Evolutionary conservation across 2,329 filamentous ascomycete genomes (phyloP), one percentile per base, ranked within the genome.

Genomic region (Fusarium sarcochroum): DNA sequence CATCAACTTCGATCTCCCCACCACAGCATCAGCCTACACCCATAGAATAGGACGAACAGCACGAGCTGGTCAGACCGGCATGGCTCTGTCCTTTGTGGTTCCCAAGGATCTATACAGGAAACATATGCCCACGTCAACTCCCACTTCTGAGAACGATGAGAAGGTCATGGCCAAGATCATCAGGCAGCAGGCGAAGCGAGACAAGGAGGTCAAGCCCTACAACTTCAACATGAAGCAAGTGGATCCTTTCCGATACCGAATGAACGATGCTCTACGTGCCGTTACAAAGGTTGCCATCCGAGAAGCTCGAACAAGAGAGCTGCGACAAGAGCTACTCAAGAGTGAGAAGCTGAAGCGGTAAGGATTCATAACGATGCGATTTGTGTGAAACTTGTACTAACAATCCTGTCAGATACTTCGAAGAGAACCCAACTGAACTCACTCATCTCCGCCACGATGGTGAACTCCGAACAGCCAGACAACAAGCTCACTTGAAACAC

Each of bases 11-110:
- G 96, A 99, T 79, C 90, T 99, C 17, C 96, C 96, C 1, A 89
- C 90, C 17, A 91, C 90, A 10, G 91, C 93, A 37, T 97, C 93
- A 77, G 97, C 93, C 10, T 99, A 99, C 80, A 97, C 93, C n/a
- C 96, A 99, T 80, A 91, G 96, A 54, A 97, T 99, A 74, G 96
- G 96, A 32, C 90, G 96, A 32, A 99, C 96, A 7, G 96, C 93
- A 2, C 89, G 96, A 64, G 96, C 94, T 3, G 95, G 94, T 13
- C 93, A 97, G 76, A 90, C 92, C 2, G 96, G 96, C 62, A 98
- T 97, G 87, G 94, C 96, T 0, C 86, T 99, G n/a, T 97, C 94
- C 11, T 98, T 99, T 78, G 92, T 97, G 51, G 87, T 99, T 5
- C 95, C 96, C 10, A 86, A 89, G 50, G 90, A 93, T 0, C 86